Percentiles rank a stretch among this genome's conserved stretches.
Evolutionary conservation across 139 green algal species (phyloP).

Genomic region (Yamagishiella unicocca): DNA sequence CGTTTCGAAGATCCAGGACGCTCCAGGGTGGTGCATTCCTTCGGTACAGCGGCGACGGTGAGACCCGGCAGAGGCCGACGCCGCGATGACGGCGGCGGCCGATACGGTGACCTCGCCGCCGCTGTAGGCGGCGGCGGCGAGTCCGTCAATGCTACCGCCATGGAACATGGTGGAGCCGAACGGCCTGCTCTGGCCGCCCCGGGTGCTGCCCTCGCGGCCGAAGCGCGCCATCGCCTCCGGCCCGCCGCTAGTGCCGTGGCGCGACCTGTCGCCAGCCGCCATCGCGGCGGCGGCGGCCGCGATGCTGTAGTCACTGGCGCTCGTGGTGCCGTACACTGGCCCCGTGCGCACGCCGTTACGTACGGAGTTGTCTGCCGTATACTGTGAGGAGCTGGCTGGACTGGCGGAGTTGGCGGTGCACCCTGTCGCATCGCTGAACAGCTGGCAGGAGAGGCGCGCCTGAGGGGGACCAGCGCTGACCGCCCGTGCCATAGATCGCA

Average conservation of each 20-base stretch:
- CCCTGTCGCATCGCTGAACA: too few relatives aligned
- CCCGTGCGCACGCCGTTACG: not conserved
- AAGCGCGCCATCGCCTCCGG: too few relatives aligned
- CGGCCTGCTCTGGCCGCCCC: not conserved
- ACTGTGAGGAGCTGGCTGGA: not conserved
- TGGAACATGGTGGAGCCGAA: not conserved
- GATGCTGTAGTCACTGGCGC: not conserved
- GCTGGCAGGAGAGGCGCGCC: not conserved
- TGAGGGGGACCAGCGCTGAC: not conserved
- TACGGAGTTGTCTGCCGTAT: not conserved
- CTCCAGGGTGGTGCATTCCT: not conserved
- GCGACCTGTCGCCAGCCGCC: not conserved
- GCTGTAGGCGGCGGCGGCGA: not conserved
- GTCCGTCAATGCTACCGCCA: not conserved
- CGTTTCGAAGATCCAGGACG: not conserved
- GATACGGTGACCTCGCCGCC: not conserved
- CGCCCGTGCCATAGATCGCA: slow-evolving; percentile 4
- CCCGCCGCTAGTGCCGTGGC: not conserved
- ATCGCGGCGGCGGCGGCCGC: not conserved
- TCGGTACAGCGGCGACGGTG: not conserved
- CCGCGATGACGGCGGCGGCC: not conserved
- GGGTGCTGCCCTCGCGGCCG: not conserved
- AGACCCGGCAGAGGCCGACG: not conserved
- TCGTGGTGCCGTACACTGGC: not conserved
- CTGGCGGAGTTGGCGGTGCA: not conserved